Conservation (phyloP, 495 filamentous ascomycete genomes). For the Patellaria atrata region DNA sequence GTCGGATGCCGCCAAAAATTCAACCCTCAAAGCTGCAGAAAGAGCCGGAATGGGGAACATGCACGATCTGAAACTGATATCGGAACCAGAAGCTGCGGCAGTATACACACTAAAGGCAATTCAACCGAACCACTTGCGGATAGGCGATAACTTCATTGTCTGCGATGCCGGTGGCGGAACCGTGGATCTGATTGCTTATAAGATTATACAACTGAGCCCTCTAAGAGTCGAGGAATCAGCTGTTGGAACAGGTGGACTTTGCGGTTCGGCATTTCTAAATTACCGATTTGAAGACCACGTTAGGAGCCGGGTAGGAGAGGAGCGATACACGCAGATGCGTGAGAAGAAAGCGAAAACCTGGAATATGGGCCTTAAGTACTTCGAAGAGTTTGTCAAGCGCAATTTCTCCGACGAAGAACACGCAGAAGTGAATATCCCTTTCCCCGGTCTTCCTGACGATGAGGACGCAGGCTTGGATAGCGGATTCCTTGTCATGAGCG, state of each 20-base stretch:
- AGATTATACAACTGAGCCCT: constrained; percentile 25
- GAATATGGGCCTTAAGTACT: constrained; percentile 67
- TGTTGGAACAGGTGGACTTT: constrained; percentile 38
- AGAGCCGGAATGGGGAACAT: constrained; percentile 37
- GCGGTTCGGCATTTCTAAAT: constrained; percentile 32
- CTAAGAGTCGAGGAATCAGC: constrained; percentile 24
- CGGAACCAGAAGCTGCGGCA: constrained; percentile 50
- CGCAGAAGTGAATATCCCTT: constrained; percentile 53
- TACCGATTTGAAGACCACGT: constrained; percentile 34
- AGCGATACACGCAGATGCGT: constrained; percentile 28
- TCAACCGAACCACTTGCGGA: constrained; percentile 24
- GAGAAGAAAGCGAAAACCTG: constrained; percentile 37
- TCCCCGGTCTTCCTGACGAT: constrained; percentile 56
- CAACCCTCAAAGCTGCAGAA: constrained; percentile 30
- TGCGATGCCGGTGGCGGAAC: constrained; percentile 32
- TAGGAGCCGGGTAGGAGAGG: constrained; percentile 25
- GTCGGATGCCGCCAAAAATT: constrained; percentile 32
- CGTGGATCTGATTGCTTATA: constrained; percentile 30
- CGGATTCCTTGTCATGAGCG: constrained; percentile 30
- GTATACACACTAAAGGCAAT: constrained; percentile 35
- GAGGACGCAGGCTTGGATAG: constrained; percentile 30
- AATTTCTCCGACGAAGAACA: constrained; percentile 66
- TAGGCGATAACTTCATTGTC: constrained; percentile 29
- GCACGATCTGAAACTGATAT: constrained; percentile 35
- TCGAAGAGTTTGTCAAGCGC: constrained; percentile 44